Conservation (phyloP, 176 grass and related monocot species). For the Secale cereale region DNA sequence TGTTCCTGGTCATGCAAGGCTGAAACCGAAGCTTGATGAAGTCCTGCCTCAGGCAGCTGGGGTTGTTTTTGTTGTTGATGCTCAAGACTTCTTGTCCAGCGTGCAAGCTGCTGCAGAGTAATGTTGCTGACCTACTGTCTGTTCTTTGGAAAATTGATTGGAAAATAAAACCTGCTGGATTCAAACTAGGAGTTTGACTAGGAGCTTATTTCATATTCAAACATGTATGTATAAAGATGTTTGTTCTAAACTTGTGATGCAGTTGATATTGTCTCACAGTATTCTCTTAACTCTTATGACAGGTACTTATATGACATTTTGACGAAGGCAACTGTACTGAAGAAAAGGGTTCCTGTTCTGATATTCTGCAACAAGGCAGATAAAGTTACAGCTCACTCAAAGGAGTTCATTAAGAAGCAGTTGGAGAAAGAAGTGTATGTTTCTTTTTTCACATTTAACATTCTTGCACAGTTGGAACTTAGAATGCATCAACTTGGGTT, state of each 20-base stretch:
- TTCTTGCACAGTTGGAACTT: background rate
- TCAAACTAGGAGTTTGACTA: background rate
- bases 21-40: conserved; percentile 83
- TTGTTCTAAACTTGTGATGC: too few species aligned
- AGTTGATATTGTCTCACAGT: background rate
- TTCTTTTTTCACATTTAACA: background rate
- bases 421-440: conserved; percentile 88
- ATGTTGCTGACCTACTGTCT: conserved; percentile 10
- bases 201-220: background rate
- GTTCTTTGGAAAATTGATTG: background rate
- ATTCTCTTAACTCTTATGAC: background rate
- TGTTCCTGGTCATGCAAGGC: conserved; percentile 83
- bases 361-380: conserved; percentile 91
- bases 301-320: conserved; percentile 92
- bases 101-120: conserved; percentile 75
- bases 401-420: conserved; percentile 92
- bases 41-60: conserved; percentile 60
- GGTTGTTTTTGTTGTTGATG: conserved; percentile 68
- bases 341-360: conserved; percentile 62
- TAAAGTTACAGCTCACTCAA: conserved; percentile 88
- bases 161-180: background rate
- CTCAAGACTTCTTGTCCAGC: conserved; percentile 77
- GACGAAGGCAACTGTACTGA: conserved; percentile 73
- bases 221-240: background rate
- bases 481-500: background rate